Evolutionary conservation across 192 early-diverging fungal genomes (phyloP).

Genomic region (Glomus cerebriforme): DNA sequence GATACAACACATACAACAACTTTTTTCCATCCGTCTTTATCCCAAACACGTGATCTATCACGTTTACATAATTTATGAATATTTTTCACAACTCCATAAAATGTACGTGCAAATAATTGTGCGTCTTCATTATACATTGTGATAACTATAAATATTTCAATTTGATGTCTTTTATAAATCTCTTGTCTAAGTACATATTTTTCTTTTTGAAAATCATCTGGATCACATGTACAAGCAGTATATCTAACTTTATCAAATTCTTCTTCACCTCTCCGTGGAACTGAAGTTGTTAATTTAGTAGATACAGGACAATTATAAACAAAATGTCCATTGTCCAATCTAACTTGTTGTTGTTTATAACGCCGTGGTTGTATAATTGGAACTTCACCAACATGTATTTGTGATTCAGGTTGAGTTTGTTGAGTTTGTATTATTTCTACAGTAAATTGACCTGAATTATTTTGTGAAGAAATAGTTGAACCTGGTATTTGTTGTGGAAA

Average conservation of each 20-base stretch:
- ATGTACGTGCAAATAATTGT: slow-evolving; percentile 84
- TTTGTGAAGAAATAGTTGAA: background rate
- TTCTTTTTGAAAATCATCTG: slow-evolving; percentile 75
- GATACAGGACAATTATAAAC: slow-evolving; percentile 73
- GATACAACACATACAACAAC: slow-evolving; percentile 81
- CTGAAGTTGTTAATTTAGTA: slow-evolving; percentile 48
- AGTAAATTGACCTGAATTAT: too few relatives aligned
- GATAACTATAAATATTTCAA: slow-evolving; percentile 80
- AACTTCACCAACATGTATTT: background rate
- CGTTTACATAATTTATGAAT: slow-evolving; percentile 84
- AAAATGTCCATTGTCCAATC: slow-evolving; percentile 68
- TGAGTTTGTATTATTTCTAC: background rate
- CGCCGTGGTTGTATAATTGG: background rate
- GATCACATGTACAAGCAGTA: slow-evolving; percentile 87
- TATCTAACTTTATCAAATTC: slow-evolving; percentile 96
- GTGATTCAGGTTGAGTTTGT: background rate
- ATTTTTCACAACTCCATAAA: slow-evolving; percentile 86
- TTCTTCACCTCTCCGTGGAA: slow-evolving; percentile 55
- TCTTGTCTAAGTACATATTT: slow-evolving; percentile 75
- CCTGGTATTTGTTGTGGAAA: background rate
- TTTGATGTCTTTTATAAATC: slow-evolving; percentile 54
- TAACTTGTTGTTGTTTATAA: slow-evolving; percentile 48
- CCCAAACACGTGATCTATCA: slow-evolving; percentile 72
- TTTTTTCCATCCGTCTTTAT: slow-evolving; percentile 80
- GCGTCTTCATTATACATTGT: slow-evolving; percentile 92